Evolutionary conservation across 805 yeast genomes (phyloP), one percentile per base, ranked within the genome.

Genomic region (Starmera dryadoides): DNA sequence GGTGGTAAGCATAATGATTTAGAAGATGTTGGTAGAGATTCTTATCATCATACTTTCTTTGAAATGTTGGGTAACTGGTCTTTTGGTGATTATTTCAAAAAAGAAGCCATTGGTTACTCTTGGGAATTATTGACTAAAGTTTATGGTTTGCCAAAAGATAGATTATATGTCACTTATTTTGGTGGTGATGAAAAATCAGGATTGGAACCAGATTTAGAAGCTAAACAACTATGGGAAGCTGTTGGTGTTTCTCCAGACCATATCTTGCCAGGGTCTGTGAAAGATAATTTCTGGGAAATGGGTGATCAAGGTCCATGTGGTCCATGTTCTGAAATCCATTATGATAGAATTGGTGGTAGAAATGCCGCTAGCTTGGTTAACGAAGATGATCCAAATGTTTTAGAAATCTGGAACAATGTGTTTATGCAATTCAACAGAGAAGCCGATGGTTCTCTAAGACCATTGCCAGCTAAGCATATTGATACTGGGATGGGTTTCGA

Each of bases 251-350:
- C 81, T 26, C 96, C 86, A 50, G 89, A 81, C 59, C 98, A 88
- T 60, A 91, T 93, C 51, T 69, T 93, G 49, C 95, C 96, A 17
- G 99, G 99, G 42, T 69, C 80, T 50, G 85, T 81, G 39, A 70
- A 79, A 58, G 99, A 93, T 62, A 93, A 93, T 68, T 93, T 93
- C 66, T 93, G 99, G 99, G 99, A 93, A 71, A 93, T 93, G 99
- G 99, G 99, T 55, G 99, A 94, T 59, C 98, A 91, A 70, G 99
- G 99, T 50, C 99, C 99, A 36, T 93, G 99, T 71, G 99, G 99
- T 46, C 99, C 99, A 38, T 94, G 98, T 68, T 84, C 95, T 19
- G 99, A 93, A 66, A 76, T 93, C 52, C 99, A 93, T 64, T 93
- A 87, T 63, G 99, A 93, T 65, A 81, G 98, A 67, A 88, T 93